Evolutionary conservation across 768 basidiomycete species (phyloP).

Genomic region (Boletus subparvulus): DNA sequence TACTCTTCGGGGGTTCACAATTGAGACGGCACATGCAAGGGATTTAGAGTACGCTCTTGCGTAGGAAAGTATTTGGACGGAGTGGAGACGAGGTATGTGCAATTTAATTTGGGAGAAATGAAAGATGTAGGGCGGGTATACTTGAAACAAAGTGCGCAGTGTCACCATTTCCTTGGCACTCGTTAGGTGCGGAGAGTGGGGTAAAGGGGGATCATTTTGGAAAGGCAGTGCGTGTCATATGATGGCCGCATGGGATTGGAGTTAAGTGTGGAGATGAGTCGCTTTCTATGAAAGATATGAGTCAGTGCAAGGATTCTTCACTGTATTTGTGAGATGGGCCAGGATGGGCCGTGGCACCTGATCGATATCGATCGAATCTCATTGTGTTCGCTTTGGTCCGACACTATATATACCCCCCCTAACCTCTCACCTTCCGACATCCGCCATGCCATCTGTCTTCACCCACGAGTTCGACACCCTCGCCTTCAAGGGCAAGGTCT

Average conservation of each 20-base stretch:
- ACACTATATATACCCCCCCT: slow-evolving; percentile 21
- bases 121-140: background rate
- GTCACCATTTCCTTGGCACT: background rate
- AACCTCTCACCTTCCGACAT: no score
- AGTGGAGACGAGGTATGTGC: background rate
- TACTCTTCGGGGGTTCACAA: no score
- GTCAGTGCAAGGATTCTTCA: no score
- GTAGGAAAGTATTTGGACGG: background rate
- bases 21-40: no score
- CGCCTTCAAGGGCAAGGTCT: slow-evolving; percentile 56
- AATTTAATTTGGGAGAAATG: background rate
- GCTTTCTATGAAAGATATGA: no score
- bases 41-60: background rate
- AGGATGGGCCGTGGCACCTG: no score
- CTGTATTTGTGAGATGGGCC: no score
- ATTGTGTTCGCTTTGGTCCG: background rate
- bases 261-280: background rate
- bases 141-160: no score
- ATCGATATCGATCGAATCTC: background rate
- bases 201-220: no score
- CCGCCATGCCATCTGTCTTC: slow-evolving; percentile 44
- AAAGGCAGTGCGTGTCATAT: no score
- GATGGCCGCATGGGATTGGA: background rate
- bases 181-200: no score
- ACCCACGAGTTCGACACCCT: slow-evolving; percentile 52